Percentiles rank a stretch among this genome's conserved stretches.
phyloP scores from a whole-genome alignment of 1,284 basidiomycete species.

The Hypsizygus ulmarius region DNA sequence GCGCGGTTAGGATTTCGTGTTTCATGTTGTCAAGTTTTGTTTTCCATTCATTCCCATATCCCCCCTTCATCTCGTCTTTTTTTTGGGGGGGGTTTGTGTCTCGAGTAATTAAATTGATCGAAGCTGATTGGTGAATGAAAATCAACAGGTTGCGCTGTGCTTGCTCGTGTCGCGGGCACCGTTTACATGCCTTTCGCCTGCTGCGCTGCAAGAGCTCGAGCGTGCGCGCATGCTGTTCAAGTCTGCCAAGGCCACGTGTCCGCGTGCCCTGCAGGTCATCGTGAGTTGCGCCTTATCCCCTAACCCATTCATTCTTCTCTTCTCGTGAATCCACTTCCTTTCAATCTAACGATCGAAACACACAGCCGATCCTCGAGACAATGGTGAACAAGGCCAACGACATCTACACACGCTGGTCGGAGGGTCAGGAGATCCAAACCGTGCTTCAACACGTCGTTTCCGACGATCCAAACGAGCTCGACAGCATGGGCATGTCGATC shows the following conservation, averaged over 20 bases:
- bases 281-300: constrained; percentile 28
- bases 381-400: constrained; percentile 46
- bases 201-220: constrained; percentile 44
- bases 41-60: too few relatives aligned
- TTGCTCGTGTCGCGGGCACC: constrained; percentile 44
- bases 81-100: background rate
- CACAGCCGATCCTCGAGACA: constrained; percentile 43
- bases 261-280: constrained; percentile 40
- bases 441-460: constrained; percentile 39
- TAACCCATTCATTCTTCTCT: background rate
- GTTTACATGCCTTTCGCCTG: constrained; percentile 44
- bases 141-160: constrained; percentile 40
- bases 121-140: too few relatives aligned
- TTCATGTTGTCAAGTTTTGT: too few relatives aligned
- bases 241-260: constrained; percentile 39
- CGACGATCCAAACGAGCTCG: constrained; percentile 27
- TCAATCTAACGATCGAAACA: background rate
- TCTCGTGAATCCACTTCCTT: too few relatives aligned
- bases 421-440: constrained; percentile 40
- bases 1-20: too few relatives aligned
- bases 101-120: background rate
- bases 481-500: constrained; percentile 6
- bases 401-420: constrained; percentile 43
- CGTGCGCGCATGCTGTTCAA: constrained; percentile 41
- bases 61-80: background rate